A percentile compares a stretch with the other conserved stretches of the same genome.
Conservation (phyloP, 2,329 filamentous ascomycete species). For the Curvularia eragrostidis region DNA sequence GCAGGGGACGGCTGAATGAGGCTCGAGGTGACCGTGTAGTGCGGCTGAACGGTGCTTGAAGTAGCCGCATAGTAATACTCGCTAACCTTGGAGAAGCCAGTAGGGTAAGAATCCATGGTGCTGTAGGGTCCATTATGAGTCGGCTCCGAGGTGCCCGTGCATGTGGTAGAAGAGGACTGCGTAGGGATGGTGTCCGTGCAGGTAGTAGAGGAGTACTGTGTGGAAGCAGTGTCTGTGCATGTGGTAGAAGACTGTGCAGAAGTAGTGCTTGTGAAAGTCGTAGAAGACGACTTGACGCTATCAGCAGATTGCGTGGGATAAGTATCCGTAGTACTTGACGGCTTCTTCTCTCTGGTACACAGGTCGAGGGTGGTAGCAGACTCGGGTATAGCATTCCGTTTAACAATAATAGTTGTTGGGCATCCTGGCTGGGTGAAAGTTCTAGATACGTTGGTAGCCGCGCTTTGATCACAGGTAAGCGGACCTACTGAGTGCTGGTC, state of each 20-base stretch:
- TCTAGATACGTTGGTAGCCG: neutral
- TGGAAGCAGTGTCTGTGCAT: too few relatives aligned
- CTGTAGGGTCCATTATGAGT: neutral
- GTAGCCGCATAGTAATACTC: neutral
- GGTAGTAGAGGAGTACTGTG: too few relatives aligned
- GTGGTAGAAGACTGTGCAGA: neutral
- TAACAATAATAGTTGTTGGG: neutral
- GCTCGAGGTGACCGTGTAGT: neutral
- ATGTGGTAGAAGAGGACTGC: constrained; percentile 2
- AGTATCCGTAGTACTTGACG: neutral
- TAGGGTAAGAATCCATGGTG: neutral
- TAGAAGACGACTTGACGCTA: neutral
- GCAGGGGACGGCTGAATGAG: neutral
- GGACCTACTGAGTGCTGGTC: neutral
- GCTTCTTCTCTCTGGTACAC: constrained; percentile 1
- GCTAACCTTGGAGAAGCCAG: neutral
- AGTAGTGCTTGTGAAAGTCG: neutral
- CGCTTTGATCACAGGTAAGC: too few relatives aligned
- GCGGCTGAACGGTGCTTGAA: neutral
- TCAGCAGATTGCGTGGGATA: neutral
- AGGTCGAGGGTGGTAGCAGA: neutral
- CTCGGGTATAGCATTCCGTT: neutral
- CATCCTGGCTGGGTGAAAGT: neutral
- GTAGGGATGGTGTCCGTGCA: too few relatives aligned
- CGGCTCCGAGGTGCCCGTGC: constrained; percentile 1